Conservation (phyloP, 805 yeast species). For the Saccharomycopsis sp. region DNA sequence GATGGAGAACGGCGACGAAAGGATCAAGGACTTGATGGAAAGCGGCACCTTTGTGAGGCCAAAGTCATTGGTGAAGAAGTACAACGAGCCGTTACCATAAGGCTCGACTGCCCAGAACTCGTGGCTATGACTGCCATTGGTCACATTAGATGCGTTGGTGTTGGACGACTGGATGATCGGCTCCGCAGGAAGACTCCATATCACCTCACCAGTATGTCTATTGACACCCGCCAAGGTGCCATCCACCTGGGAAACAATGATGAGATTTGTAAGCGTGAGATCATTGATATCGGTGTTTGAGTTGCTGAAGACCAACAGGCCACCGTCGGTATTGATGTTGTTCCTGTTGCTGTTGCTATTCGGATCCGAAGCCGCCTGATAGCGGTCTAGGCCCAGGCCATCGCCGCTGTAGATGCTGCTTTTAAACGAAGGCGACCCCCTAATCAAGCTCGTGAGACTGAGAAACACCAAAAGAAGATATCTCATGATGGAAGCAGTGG, state of each 20-base stretch:
- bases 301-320: constrained; percentile 13
- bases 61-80: constrained; percentile 62
- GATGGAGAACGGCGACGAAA: constrained; percentile 81
- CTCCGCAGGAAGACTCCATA: constrained; percentile 18
- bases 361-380: background rate
- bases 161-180: constrained; percentile 11
- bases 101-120: constrained; percentile 89
- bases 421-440: background rate
- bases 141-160: constrained; percentile 20
- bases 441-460: background rate
- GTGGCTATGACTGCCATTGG: constrained; percentile 25
- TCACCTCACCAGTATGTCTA: constrained; percentile 17
- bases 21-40: constrained; percentile 66
- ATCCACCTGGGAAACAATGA: constrained; percentile 20
- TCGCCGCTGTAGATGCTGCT: background rate
- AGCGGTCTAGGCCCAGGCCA: background rate
- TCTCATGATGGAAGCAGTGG: background rate
- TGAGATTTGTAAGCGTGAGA: constrained; percentile 14
- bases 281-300: constrained; percentile 13
- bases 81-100: constrained; percentile 72
- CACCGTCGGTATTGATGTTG: background rate
- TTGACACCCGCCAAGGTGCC: constrained; percentile 18
- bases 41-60: constrained; percentile 83
- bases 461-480: background rate
- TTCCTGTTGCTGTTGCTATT: background rate